A percentile compares a stretch with the other conserved stretches of the same genome.
phyloP scores from a whole-genome alignment of 352 stramenopile species.

The Phytophthora agathidicida region DNA sequence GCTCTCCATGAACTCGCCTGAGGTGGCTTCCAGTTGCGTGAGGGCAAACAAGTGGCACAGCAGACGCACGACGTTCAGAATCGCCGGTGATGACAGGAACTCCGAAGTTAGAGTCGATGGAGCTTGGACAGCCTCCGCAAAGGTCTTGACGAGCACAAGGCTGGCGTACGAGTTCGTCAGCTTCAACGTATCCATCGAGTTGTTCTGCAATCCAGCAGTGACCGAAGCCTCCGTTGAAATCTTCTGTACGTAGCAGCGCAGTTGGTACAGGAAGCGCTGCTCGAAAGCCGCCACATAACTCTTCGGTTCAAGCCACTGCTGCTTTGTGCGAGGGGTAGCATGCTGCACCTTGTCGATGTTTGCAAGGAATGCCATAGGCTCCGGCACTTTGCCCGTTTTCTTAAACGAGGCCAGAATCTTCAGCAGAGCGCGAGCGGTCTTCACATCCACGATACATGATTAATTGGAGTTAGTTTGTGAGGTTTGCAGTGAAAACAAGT shows the following conservation, averaged over 20 bases:
- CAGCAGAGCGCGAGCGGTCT: constrained; percentile 51
- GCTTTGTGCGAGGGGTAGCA: constrained; percentile 27
- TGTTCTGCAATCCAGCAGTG: constrained; percentile 52
- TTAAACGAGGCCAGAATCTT: constrained; percentile 49
- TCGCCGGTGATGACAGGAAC: constrained; percentile 23
- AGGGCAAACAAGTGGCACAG: constrained; percentile 80
- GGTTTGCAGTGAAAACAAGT: background rate
- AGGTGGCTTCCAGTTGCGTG: constrained; percentile 65
- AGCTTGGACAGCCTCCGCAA: constrained; percentile 48
- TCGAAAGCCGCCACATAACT: constrained; percentile 57
- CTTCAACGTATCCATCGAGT: constrained; percentile 61
- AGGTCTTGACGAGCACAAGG: constrained; percentile 55
- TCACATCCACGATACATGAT: background rate
- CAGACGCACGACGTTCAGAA: constrained; percentile 54
- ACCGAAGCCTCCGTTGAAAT: constrained; percentile 35
- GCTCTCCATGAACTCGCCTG: constrained; percentile 75
- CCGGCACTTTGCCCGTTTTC: constrained; percentile 25
- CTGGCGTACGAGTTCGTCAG: constrained; percentile 63
- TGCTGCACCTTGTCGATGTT: constrained; percentile 44
- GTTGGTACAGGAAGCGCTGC: constrained; percentile 62
- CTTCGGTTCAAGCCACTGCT: constrained; percentile 47
- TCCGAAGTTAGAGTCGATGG: constrained; percentile 38
- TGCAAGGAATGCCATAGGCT: constrained; percentile 46
- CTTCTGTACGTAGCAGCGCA: constrained; percentile 46
- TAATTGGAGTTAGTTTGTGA: constrained; percentile 1